Conservation (phyloP, 2,329 filamentous ascomycete genomes). For the Botrytis hyacinthi region DNA sequence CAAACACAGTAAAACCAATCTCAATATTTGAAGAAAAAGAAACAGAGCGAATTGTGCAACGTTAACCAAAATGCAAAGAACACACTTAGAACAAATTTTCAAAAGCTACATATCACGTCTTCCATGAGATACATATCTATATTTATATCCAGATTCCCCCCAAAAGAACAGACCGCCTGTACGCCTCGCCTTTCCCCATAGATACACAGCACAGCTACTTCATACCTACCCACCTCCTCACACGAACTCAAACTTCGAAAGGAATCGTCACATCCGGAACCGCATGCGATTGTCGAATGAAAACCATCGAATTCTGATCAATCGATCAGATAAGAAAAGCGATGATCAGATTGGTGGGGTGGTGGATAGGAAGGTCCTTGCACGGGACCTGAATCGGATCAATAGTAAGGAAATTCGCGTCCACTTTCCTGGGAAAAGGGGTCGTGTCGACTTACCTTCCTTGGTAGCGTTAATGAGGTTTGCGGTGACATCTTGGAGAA, state of each 20-base stretch:
- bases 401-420: neutral
- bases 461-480: neutral
- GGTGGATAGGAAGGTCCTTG: neutral
- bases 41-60: neutral
- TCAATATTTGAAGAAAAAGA: neutral
- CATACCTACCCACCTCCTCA: neutral
- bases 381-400: neutral
- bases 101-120: neutral
- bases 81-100: neutral
- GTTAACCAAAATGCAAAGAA: neutral
- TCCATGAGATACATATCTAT: neutral
- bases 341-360: neutral
- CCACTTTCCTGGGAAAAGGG: neutral
- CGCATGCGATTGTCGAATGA: neutral
- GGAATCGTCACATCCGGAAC: neutral
- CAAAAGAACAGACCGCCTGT: neutral
- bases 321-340: constrained; percentile 5
- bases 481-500: neutral
- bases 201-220: neutral
- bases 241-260: neutral
- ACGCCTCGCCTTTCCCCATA: neutral
- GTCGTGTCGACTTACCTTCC: constrained; percentile 6
- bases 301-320: neutral
- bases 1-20: neutral
- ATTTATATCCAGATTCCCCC: neutral